Base-by-base conservation (phyloP, 106 monocot genomes). In the Acorus gramineus region DNA sequence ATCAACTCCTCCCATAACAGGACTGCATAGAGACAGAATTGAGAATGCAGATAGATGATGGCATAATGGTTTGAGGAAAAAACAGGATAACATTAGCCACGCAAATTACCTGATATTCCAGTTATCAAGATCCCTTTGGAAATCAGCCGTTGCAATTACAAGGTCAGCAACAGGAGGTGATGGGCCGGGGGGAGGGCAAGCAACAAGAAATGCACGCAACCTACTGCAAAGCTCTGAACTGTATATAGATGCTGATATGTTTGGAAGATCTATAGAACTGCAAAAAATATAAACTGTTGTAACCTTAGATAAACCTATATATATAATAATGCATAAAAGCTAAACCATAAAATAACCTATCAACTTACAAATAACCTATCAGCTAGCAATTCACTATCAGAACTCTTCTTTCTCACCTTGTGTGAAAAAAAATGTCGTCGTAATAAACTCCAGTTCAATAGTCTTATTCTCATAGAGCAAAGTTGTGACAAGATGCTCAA, bases 191-290 rank as follows among this genome's bases (percentile, higher is more conserved):
- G 96, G 96, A 69, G 96, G 96, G 57, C 87, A 98, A 56, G 85
- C 78, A 69, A 98, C 82, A 68, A 98, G 87, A 58, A 98, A 98
- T 48, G 85, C 76, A 46, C 91, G 84, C 73, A 98, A 60, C 81
- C 96, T 74, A 74, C 67, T 92, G 55, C 71, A 83, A 12, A 98
- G 88, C 66, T 88, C 96, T 8, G 74, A 84, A 76, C 85, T 83
- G 56, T 91, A 91, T 47, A 98, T 98, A 55, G 87, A 83, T 28
- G 96, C 83, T 50, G 81, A 80, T 54, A 92, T 77, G 63, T 88
- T 91, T 50, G 88, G 87, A 49, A 98, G 83, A 63, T 98, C 96
- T 65, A 98, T 57, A 76, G 92, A 98, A 64, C 96, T 98, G 84
- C 28, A 28, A 28, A 28, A 28, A 28, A 28, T 28, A 28, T 28